A percentile compares a stretch with the other conserved stretches of the same genome.
These are phyloP conservation scores for Quercus parvula DNA, from an alignment of 306 rosid species.

Conservation along the genomic window DNA sequence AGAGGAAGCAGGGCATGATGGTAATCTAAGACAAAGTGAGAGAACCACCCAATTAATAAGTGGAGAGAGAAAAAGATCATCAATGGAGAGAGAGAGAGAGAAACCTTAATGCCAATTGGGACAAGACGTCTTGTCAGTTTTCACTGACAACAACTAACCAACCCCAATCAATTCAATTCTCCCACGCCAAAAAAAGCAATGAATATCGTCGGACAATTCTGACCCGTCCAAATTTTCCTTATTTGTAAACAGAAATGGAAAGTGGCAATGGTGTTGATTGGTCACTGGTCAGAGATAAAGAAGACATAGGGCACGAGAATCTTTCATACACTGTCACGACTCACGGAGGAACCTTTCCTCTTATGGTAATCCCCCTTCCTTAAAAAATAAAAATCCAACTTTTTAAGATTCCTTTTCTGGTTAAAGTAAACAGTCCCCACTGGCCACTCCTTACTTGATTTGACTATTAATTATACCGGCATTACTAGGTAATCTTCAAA, in stretches of 20 bases:
- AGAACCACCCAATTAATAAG: not conserved
- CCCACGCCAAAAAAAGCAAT: not conserved
- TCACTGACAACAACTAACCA: not conserved
- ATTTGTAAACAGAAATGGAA: not conserved
- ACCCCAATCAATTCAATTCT: not conserved
- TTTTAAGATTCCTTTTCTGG: not conserved
- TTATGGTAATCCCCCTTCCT: conserved; percentile 10
- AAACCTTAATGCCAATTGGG: conserved; percentile 43
- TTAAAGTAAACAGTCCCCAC: not conserved
- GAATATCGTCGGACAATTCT: not conserved
- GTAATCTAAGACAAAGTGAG: not conserved
- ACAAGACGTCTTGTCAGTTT: conserved; percentile 24
- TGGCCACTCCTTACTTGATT: not conserved
- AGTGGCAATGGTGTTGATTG: not conserved
- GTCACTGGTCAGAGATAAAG: conserved; percentile 1
- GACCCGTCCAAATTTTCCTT: not conserved
- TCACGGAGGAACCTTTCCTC: conserved; percentile 26
- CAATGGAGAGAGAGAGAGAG: not conserved
- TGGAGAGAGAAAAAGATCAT: not conserved
- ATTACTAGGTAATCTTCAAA: not conserved
- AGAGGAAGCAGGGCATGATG: not conserved
- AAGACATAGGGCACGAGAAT: conserved; percentile 19
- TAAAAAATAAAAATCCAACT: not conserved
- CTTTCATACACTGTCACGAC: not conserved
- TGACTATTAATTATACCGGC: not conserved